These are phyloP conservation scores for Xylaria scruposa DNA, from an alignment of 495 filamentous ascomycete genomes.

Conservation along the genomic window DNA sequence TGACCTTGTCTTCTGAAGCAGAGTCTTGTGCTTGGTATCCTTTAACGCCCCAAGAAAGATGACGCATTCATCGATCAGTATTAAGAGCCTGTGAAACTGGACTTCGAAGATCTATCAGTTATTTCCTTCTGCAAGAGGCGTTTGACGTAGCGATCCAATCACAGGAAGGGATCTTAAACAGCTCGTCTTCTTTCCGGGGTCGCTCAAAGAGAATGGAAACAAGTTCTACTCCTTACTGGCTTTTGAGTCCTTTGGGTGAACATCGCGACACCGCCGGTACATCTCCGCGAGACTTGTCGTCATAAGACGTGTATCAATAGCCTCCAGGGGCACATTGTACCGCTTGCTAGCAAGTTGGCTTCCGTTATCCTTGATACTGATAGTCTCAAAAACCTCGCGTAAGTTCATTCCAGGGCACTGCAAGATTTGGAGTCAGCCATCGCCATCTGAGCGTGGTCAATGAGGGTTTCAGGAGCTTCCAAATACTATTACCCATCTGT, in stretches of 20 bases:
- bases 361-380: not conserved
- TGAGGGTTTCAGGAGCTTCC: too few species aligned
- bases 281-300: slow-evolving; percentile 19
- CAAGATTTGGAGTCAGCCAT: too few species aligned
- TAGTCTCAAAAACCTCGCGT: slow-evolving; percentile 1
- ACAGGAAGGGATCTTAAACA: not conserved
- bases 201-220: not conserved
- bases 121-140: not conserved
- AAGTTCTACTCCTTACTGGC: slow-evolving; percentile 9
- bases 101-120: not conserved
- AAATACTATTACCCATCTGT: slow-evolving; percentile 16
- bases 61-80: slow-evolving; percentile 25
- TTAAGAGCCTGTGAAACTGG: slow-evolving; percentile 14
- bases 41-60: slow-evolving; percentile 30
- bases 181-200: not conserved
- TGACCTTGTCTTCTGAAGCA: slow-evolving; percentile 14
- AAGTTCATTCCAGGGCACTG: slow-evolving; percentile 26
- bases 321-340: slow-evolving; percentile 28
- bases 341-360: not conserved
- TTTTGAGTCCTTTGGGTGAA: not conserved
- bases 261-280: slow-evolving; percentile 18
- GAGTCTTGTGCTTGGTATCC: not conserved
- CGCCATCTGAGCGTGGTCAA: too few species aligned
- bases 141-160: not conserved
- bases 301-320: slow-evolving; percentile 19